These are phyloP conservation scores for Lentinus brumalis DNA, from an alignment of 768 basidiomycete genomes.

Conservation along the genomic window DNA sequence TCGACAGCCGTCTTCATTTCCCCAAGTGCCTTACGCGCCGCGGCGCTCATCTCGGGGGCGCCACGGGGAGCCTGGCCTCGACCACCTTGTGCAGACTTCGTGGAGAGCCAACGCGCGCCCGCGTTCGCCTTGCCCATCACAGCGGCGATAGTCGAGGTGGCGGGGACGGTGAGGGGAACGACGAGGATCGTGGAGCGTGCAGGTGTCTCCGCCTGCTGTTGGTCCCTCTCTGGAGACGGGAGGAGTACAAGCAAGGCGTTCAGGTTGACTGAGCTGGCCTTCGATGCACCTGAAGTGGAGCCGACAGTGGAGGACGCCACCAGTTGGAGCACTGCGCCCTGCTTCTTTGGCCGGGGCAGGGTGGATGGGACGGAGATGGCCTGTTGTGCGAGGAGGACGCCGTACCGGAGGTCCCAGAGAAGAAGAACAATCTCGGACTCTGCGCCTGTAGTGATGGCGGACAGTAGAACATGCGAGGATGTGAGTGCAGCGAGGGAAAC, in stretches of 20 bases:
- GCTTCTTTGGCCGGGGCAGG: constrained; percentile 22
- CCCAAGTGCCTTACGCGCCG: constrained; percentile 37
- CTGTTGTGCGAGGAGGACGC: constrained; percentile 34
- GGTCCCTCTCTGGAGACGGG: constrained; percentile 6
- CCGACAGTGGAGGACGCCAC: not conserved
- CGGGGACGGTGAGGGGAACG: constrained; percentile 56
- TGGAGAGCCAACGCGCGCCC: constrained; percentile 49
- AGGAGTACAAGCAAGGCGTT: constrained; percentile 24
- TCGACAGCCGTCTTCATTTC: constrained; percentile 46
- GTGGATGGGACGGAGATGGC: constrained; percentile 27
- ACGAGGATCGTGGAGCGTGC: constrained; percentile 55
- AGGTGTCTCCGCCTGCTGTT: constrained; percentile 12
- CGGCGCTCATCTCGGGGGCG: constrained; percentile 21
- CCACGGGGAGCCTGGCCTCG: not conserved
- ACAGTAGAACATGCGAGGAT: constrained; percentile 34
- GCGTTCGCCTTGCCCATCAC: constrained; percentile 57
- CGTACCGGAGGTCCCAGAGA: constrained; percentile 38
- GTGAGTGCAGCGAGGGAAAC: constrained; percentile 29
- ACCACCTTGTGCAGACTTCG: not conserved
- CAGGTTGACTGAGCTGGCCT: constrained; percentile 4
- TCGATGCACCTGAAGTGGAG: not conserved
- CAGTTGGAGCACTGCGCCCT: constrained; percentile 22
- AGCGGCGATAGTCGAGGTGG: constrained; percentile 60
- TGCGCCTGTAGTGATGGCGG: constrained; percentile 22
- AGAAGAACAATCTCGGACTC: constrained; percentile 29